These are phyloP conservation scores for Parascedosporium putredinis DNA, from an alignment of 2,329 filamentous ascomycete genomes.

Conservation along the genomic window DNA sequence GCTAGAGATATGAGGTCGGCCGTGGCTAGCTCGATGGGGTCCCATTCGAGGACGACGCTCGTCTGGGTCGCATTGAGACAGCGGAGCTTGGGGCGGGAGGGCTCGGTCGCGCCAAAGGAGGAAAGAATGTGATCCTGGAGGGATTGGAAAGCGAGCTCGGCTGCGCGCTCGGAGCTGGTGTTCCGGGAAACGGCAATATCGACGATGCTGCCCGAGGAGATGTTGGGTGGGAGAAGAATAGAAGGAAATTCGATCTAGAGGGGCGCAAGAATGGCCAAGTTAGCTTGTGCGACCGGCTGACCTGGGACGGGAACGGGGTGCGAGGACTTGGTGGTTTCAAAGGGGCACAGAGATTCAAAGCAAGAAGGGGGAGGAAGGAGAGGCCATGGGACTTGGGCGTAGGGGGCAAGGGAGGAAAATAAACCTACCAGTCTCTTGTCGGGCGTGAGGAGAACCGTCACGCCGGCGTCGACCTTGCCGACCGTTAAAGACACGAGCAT, in stretches of 20 bases:
- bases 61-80: conserved; percentile 97
- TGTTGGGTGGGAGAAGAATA: conserved; percentile 89
- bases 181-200: conserved; percentile 95
- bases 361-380: too few relatives aligned
- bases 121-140: conserved; percentile 85
- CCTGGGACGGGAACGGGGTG: not conserved
- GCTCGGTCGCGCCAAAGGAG: conserved; percentile 74
- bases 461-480: conserved; percentile 97
- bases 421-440: conserved; percentile 78
- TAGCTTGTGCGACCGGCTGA: not conserved
- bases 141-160: conserved; percentile 64
- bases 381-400: too few relatives aligned
- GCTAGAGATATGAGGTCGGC: conserved; percentile 83
- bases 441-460: conserved; percentile 90
- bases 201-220: conserved; percentile 92
- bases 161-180: conserved; percentile 61
- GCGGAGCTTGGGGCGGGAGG: conserved; percentile 66
- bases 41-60: conserved; percentile 97
- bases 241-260: conserved; percentile 93
- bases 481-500: conserved; percentile 98
- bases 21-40: conserved; percentile 84
- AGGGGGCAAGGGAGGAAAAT: not conserved
- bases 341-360: not conserved
- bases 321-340: too few relatives aligned
- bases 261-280: not conserved